phyloP scores from a whole-genome alignment of 352 stramenopile species.

The Pythium brachiatum region DNA sequence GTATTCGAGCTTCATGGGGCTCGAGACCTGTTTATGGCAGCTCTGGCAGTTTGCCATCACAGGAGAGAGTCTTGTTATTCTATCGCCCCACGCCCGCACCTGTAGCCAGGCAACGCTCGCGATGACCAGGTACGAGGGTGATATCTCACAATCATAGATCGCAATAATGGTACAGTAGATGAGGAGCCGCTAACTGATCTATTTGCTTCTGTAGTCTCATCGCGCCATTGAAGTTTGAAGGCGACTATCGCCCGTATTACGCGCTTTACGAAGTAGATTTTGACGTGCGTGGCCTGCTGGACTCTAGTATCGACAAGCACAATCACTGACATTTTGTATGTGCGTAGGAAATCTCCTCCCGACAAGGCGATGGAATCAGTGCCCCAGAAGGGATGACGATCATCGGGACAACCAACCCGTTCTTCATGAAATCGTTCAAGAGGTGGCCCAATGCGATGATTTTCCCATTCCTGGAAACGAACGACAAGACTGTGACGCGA shows the following conservation, averaged over 20 bases:
- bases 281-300: conserved; percentile 37
- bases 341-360: conserved; percentile 41
- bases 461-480: conserved; percentile 57
- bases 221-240: conserved; percentile 70
- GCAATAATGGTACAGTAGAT: no score
- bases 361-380: conserved; percentile 57
- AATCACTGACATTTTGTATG: no score
- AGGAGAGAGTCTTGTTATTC: conserved; percentile 75
- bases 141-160: no score
- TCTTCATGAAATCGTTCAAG: conserved; percentile 85
- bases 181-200: no score
- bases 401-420: conserved; percentile 84
- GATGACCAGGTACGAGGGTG: conserved; percentile 76
- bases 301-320: neutral
- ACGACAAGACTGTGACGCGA: conserved; percentile 28
- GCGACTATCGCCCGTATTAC: conserved; percentile 85
- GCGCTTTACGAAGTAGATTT: conserved; percentile 87
- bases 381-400: conserved; percentile 49
- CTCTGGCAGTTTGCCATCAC: conserved; percentile 86
- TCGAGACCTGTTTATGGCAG: conserved; percentile 73
- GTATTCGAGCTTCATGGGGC: conserved; percentile 80
- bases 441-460: conserved; percentile 80
- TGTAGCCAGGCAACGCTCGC: conserved; percentile 81
- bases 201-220: conserved; percentile 54
- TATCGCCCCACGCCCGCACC: conserved; percentile 72